A percentile compares a stretch with the other conserved stretches of the same genome.
Conservation (phyloP, 331 rosid species). For the Acacia concinna region DNA sequence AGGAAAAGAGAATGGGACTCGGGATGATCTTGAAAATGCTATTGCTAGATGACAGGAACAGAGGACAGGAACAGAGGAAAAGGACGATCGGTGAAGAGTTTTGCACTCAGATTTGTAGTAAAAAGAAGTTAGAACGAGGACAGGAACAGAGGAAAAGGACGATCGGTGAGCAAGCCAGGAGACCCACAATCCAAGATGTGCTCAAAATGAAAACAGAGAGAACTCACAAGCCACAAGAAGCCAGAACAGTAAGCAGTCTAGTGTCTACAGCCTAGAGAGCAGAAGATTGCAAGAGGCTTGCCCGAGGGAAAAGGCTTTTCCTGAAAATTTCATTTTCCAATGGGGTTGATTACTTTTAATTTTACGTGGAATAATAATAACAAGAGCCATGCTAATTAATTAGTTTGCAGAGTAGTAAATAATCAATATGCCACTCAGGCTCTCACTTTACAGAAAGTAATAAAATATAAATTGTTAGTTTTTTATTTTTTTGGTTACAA, state of each 20-base stretch:
- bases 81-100: too few species aligned
- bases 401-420: not conserved
- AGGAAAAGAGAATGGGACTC: constrained; percentile 10
- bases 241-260: not conserved
- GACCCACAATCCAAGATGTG: not conserved
- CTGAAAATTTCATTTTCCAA: too few species aligned
- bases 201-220: not conserved
- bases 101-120: constrained; percentile 11
- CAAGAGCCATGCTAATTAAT: not conserved
- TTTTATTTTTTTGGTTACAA: too few species aligned
- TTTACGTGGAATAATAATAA: not conserved
- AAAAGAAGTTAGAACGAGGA: not conserved
- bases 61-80: too few species aligned
- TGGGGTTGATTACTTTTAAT: not conserved
- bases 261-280: not conserved
- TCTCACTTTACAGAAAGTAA: too few species aligned
- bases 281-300: not conserved
- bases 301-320: not conserved
- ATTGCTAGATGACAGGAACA: too few species aligned
- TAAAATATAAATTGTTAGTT: too few species aligned
- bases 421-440: too few species aligned
- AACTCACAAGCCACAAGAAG: not conserved
- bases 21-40: not conserved
- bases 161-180: not conserved
- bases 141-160: not conserved